Conservation (phyloP, 2,329 filamentous ascomycete genomes). For the Hymenoscyphus albidus region DNA sequence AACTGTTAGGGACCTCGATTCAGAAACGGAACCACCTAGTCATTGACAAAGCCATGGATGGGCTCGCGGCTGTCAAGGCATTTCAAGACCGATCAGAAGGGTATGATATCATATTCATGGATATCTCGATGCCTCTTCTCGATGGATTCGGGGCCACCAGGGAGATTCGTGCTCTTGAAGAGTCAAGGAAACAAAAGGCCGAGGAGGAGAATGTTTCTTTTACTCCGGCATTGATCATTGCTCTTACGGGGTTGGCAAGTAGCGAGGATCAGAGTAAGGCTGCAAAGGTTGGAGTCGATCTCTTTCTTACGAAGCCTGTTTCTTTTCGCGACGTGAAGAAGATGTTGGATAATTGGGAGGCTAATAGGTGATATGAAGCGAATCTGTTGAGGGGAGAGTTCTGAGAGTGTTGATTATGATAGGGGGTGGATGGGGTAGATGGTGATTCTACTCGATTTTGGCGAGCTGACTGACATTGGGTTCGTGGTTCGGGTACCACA, state of each 20-base stretch:
- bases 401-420: no score
- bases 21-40: constrained; percentile 39
- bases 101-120: constrained; percentile 46
- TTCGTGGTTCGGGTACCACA: no score
- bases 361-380: constrained; percentile 28
- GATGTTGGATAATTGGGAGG: constrained; percentile 38
- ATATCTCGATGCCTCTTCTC: constrained; percentile 53
- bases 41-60: constrained; percentile 43
- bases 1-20: constrained; percentile 39
- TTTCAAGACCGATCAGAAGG: constrained; percentile 37
- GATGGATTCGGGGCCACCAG: constrained; percentile 48
- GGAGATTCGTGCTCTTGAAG: constrained; percentile 47
- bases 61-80: constrained; percentile 45
- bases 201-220: constrained; percentile 11
- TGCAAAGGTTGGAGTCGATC: constrained; percentile 35
- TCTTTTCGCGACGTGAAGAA: constrained; percentile 40
- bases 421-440: no score
- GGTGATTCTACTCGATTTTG: no score
- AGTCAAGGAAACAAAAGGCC: constrained; percentile 24
- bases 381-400: not conserved
- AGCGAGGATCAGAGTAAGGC: constrained; percentile 37
- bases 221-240: constrained; percentile 36
- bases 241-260: constrained; percentile 38
- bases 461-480: no score
- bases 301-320: constrained; percentile 41